A percentile compares a stretch with the other conserved stretches of the same genome.
These are phyloP conservation scores for Macrolepiota albuminosa DNA, from an alignment of 768 basidiomycete genomes.

Conservation along the genomic window DNA sequence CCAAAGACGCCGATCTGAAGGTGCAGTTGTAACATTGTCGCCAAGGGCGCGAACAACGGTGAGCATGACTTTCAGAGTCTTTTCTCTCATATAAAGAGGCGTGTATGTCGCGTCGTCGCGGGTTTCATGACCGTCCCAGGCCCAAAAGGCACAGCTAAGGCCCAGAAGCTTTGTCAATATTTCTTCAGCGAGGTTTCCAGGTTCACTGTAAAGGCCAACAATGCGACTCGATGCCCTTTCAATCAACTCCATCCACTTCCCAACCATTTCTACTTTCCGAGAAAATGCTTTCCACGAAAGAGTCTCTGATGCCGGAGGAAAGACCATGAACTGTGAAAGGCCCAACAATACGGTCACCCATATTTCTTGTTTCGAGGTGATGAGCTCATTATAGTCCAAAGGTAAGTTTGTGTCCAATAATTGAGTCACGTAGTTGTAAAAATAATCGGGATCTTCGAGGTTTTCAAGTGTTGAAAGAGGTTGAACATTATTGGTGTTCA, in stretches of 20 bases:
- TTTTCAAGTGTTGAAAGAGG: conserved; percentile 11
- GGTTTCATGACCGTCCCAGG: conserved; percentile 50
- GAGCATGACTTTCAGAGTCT: conserved; percentile 37
- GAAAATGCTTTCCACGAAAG: conserved; percentile 50
- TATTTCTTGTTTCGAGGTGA: conserved; percentile 29
- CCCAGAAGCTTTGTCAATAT: conserved; percentile 48
- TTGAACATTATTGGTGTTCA: conserved; percentile 12
- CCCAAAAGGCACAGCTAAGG: conserved; percentile 51
- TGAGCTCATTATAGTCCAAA: conserved; percentile 12
- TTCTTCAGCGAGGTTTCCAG: conserved; percentile 41
- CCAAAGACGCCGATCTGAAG: conserved; percentile 32
- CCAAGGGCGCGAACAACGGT: conserved; percentile 47
- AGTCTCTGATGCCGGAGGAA: conserved; percentile 45
- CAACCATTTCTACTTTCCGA: conserved; percentile 53
- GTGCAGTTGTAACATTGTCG: conserved; percentile 25
- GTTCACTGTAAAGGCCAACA: conserved; percentile 44
- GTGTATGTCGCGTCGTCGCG: conserved; percentile 33
- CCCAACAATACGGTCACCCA: conserved; percentile 50
- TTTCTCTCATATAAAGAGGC: conserved; percentile 46
- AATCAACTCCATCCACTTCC: conserved; percentile 51
- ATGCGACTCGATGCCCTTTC: conserved; percentile 44
- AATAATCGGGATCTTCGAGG: conserved; percentile 15
- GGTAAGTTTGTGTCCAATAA: conserved; percentile 14
- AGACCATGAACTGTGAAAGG: conserved; percentile 51
- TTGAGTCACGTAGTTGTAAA: conserved; percentile 15